These are phyloP conservation scores for Suillus plorans DNA, from an alignment of 768 basidiomycete genomes.

Conservation along the genomic window DNA sequence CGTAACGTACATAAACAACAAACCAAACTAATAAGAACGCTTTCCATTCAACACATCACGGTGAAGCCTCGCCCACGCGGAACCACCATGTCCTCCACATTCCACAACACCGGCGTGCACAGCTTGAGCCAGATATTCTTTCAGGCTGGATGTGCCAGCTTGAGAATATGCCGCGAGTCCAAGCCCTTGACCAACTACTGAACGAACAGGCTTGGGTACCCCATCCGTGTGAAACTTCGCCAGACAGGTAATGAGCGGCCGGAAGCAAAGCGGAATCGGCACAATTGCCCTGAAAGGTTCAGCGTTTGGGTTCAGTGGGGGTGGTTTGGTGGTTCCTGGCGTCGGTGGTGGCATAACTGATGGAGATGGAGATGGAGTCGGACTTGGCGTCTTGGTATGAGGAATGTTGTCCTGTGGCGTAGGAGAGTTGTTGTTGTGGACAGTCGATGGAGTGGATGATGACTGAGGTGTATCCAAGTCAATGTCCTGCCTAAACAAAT, in stretches of 20 bases:
- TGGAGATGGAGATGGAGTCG: not conserved
- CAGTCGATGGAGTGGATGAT: slow-evolving; percentile 17
- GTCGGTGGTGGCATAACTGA: not conserved
- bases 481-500: not conserved
- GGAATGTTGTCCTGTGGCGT: too few species aligned
- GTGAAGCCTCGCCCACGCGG: slow-evolving; percentile 26
- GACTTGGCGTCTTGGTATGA: not conserved
- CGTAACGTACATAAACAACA: not conserved
- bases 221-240: slow-evolving; percentile 33
- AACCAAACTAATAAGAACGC: not conserved
- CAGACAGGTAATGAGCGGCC: slow-evolving; percentile 34
- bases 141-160: slow-evolving; percentile 42
- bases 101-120: slow-evolving; percentile 38
- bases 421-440: not conserved
- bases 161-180: slow-evolving; percentile 33
- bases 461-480: not conserved
- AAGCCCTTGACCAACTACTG: slow-evolving; percentile 36
- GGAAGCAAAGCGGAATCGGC: slow-evolving; percentile 18
- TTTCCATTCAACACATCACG: not conserved
- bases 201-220: slow-evolving; percentile 33
- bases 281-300: not conserved
- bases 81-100: slow-evolving; percentile 37
- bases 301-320: not conserved
- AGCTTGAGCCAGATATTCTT: slow-evolving; percentile 41
- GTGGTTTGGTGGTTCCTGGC: rapidly evolving